Evolutionary conservation across 192 early-diverging fungal species (phyloP).

Genomic region (Backusella circina): DNA sequence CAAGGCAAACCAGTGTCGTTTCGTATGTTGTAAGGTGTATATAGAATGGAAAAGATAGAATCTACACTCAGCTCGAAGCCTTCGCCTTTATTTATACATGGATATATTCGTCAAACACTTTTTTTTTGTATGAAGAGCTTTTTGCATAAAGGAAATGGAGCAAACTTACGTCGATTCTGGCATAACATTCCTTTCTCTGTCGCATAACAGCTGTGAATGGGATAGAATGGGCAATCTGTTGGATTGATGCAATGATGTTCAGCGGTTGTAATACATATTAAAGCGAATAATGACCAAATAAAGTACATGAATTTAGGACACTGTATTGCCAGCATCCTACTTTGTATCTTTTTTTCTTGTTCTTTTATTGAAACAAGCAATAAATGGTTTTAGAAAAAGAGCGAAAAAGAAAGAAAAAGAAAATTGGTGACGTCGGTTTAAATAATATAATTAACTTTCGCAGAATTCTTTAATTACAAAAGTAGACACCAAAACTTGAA

Average conservation of each 20-base stretch:
- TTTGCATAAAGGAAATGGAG: background rate
- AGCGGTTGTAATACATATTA: background rate
- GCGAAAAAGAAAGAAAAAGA: background rate
- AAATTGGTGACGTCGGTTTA: background rate
- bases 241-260: conserved; percentile 25
- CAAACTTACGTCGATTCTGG: conserved; percentile 16
- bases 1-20: conserved; percentile 33
- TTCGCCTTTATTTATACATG: background rate
- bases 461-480: background rate
- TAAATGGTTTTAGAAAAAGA: background rate
- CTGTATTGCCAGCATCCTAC: background rate
- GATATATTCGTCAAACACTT: background rate
- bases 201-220: conserved; percentile 31
- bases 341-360: background rate
- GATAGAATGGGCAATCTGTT: conserved; percentile 31
- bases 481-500: background rate
- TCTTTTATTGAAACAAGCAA: background rate
- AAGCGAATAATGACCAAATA: background rate
- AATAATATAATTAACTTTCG: background rate
- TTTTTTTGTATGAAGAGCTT: too few species aligned
- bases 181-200: conserved; percentile 24
- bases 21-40: background rate
- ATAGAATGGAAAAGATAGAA: conserved; percentile 15
- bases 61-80: conserved; percentile 30
- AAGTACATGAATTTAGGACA: conserved; percentile 8